A percentile compares a stretch with the other conserved stretches of the same genome.
Conservation (phyloP, 2,329 filamentous ascomycete species). For the Colletotrichum incanum region DNA sequence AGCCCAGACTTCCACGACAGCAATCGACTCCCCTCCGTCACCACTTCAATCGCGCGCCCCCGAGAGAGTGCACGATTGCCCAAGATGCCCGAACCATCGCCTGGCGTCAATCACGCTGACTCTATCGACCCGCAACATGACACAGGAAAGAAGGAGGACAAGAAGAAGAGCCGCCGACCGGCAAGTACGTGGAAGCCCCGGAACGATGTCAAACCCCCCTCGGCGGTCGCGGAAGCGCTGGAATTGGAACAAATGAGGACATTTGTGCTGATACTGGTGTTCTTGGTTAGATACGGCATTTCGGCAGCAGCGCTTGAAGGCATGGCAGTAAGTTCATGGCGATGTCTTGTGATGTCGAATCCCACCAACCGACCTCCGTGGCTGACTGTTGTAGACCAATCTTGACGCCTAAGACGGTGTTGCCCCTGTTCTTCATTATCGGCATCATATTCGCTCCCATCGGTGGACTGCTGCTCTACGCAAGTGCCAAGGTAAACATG, state of each 20-base stretch:
- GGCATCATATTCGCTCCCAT: conserved; percentile 95
- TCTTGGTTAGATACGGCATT: conserved; percentile 86
- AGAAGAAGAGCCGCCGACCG: conserved; percentile 92
- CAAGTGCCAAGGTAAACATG: conserved; percentile 79
- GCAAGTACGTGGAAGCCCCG: conserved; percentile 77
- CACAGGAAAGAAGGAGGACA: conserved; percentile 72
- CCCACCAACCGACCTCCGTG: conserved; percentile 5
- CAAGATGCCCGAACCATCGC: conserved; percentile 65
- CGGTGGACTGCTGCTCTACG: conserved; percentile 88
- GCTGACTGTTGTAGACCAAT: conserved; percentile 78
- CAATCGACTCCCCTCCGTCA: conserved; percentile 16
- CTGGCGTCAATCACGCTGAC: conserved; percentile 63
- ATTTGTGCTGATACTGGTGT: conserved; percentile 23
- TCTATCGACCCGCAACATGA: conserved; percentile 71
- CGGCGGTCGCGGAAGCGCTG: conserved; percentile 32
- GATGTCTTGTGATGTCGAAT: conserved; percentile 27
- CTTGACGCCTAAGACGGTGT: conserved; percentile 92
- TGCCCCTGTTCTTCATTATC: conserved; percentile 91
- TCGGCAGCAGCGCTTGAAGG: conserved; percentile 95
- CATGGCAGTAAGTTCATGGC: conserved; percentile 89
- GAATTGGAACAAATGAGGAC: neutral
- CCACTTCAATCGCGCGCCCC: conserved; percentile 34
- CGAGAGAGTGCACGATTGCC: conserved; percentile 34
- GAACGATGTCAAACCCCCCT: conserved; percentile 13
- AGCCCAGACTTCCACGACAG: conserved; percentile 12